phyloP scores from a whole-genome alignment of 139 green algal genomes.

The Pseudopediastrum boryanum region DNA sequence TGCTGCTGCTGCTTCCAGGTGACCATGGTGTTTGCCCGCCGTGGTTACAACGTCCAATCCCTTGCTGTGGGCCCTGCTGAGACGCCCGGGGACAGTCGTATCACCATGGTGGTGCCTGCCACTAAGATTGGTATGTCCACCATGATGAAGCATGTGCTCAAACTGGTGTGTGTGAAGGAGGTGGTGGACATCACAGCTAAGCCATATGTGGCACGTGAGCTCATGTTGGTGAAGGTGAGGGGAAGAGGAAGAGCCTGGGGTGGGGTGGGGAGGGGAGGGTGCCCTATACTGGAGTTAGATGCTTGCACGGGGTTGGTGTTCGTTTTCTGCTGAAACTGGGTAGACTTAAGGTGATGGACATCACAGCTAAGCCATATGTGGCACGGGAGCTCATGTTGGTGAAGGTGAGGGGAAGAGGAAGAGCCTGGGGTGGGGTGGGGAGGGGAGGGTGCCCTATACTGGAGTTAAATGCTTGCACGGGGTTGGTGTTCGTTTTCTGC shows the following conservation, averaged over 20 bases:
- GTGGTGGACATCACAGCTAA: constrained; percentile 76
- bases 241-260: too few species aligned
- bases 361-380: constrained; percentile 80
- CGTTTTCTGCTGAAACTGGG: too few species aligned
- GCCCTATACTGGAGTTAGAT: too few species aligned
- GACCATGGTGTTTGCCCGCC: constrained; percentile 92
- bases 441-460: too few species aligned
- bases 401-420: constrained; percentile 86
- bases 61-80: constrained; percentile 93
- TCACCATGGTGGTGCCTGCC: constrained; percentile 95
- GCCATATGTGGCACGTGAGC: constrained; percentile 86
- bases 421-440: too few species aligned
- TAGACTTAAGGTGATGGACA: too few species aligned
- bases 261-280: too few species aligned
- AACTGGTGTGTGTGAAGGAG: constrained; percentile 77
- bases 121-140: constrained; percentile 34
- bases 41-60: constrained; percentile 98
- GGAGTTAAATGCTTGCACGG: too few species aligned
- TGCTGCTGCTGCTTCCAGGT: constrained; percentile 60
- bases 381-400: constrained; percentile 95
- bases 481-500: too few species aligned
- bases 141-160: constrained; percentile 34
- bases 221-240: constrained; percentile 95
- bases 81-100: constrained; percentile 80
- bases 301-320: too few species aligned